phyloP scores from a whole-genome alignment of 352 stramenopile genomes.

The Globisporangium paroecandrum region DNA sequence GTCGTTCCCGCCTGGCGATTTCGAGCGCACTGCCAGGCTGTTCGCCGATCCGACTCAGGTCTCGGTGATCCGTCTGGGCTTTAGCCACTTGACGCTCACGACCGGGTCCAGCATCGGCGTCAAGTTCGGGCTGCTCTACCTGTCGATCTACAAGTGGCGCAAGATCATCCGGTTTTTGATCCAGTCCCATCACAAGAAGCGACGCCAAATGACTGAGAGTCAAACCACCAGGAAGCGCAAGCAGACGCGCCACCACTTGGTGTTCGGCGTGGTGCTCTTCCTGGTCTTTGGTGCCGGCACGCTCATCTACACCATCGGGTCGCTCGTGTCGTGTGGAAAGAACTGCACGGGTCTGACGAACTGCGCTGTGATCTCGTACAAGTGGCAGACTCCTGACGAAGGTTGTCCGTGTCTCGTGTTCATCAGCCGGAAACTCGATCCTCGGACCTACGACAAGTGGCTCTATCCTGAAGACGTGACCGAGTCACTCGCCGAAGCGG shows the following conservation, averaged over 20 bases:
- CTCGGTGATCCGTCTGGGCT: conserved; percentile 39
- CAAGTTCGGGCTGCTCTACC: conserved; percentile 19
- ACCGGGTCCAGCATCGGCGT: conserved; percentile 18
- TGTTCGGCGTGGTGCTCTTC: conserved; percentile 15
- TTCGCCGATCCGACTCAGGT: conserved; percentile 44
- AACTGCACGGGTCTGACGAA: conserved; percentile 13
- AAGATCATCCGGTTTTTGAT: conserved; percentile 22
- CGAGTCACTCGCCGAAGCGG: conserved; percentile 2
- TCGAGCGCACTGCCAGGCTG: conserved; percentile 38
- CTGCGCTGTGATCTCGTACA: conserved; percentile 20
- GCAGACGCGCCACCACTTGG: conserved; percentile 15
- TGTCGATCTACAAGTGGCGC: conserved; percentile 24
- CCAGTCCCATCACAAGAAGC: conserved; percentile 14
- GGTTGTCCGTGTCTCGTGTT: conserved; percentile 19
- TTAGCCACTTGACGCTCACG: conserved; percentile 44
- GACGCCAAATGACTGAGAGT: conserved; percentile 4
- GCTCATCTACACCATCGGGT: conserved; percentile 17
- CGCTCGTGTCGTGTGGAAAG: conserved; percentile 8
- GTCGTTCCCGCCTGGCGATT: conserved; percentile 24
- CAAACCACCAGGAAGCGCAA: conserved; percentile 15
- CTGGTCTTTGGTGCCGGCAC: conserved; percentile 9
- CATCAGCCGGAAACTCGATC: conserved; percentile 9
- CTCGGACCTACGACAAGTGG: conserved; percentile 19
- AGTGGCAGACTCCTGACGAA: conserved; percentile 8
- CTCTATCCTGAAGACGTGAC: conserved; percentile 17